Conservation (phyloP, 305 asterid genomes). For the Vinca major region DNA sequence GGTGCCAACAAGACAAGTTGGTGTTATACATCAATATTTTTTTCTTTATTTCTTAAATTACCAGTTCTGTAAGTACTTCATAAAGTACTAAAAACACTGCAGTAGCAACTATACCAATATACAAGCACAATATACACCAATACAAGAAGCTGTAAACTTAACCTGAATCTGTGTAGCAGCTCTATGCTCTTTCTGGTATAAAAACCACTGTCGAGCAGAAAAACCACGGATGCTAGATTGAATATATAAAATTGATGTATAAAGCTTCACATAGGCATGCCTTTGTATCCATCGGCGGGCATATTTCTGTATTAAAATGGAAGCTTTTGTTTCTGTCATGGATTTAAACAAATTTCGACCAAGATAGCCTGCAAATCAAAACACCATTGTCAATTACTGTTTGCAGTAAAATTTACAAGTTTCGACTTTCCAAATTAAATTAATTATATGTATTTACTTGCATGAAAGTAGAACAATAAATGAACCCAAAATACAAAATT, state of each 20-base stretch:
- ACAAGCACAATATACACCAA: neutral
- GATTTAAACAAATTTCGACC: slow-evolving; percentile 43
- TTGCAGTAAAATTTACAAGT: neutral
- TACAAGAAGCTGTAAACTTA: slow-evolving; percentile 15
- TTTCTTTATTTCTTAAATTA: neutral
- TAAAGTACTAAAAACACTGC: neutral
- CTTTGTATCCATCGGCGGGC: slow-evolving; percentile 48
- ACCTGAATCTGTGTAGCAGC: slow-evolving; percentile 94
- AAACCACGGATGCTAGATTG: slow-evolving; percentile 79
- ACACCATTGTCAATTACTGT: neutral
- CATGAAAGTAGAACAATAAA: too few relatives aligned
- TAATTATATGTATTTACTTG: neutral
- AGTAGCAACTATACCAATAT: neutral
- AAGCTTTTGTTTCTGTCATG: slow-evolving; percentile 59
- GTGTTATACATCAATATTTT: neutral
- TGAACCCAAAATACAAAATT: neutral
- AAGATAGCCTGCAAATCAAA: slow-evolving; percentile 51
- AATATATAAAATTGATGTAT: slow-evolving; percentile 44
- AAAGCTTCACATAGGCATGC: slow-evolving; percentile 55
- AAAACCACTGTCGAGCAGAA: slow-evolving; percentile 49
- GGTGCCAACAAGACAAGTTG: neutral
- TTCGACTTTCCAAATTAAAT: neutral
- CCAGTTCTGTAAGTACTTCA: neutral
- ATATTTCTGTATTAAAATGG: slow-evolving; percentile 57
- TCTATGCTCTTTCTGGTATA: slow-evolving; percentile 46